Conservation (phyloP, 805 yeast genomes). For the Starmerella scarabaei region DNA sequence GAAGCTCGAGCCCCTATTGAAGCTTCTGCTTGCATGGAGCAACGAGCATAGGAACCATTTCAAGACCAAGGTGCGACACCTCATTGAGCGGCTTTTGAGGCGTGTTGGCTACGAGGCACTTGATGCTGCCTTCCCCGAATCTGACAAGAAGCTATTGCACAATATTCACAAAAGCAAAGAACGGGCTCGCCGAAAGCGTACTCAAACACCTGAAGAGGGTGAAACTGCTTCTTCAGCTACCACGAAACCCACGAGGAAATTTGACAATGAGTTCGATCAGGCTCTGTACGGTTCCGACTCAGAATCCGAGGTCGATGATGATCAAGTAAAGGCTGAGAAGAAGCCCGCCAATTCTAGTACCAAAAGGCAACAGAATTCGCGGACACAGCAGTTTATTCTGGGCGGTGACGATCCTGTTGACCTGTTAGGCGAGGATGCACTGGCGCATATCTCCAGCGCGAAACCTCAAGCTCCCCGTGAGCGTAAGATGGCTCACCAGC, state of each 20-base stretch:
- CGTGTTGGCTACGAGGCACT: conserved; percentile 82
- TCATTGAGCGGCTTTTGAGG: conserved; percentile 79
- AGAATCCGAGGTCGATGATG: conserved; percentile 34
- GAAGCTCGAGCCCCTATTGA: conserved; percentile 51
- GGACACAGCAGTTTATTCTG: conserved; percentile 46
- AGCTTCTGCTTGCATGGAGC: conserved; percentile 77
- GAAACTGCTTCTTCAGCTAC: conserved; percentile 41
- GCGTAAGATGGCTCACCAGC: conserved; percentile 23
- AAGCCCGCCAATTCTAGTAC: neutral
- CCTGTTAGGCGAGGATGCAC: conserved; percentile 69
- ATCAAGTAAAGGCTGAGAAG: neutral
- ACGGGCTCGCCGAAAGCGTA: conserved; percentile 64
- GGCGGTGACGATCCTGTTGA: conserved; percentile 68
- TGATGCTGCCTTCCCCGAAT: conserved; percentile 77
- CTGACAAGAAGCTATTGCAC: conserved; percentile 66
- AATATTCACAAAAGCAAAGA: conserved; percentile 79
- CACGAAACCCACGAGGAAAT: conserved; percentile 33
- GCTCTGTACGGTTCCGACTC: conserved; percentile 64
- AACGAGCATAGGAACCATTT: conserved; percentile 94
- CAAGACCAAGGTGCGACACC: conserved; percentile 83
- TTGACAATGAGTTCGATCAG: conserved; percentile 81
- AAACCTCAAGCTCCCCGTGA: conserved; percentile 49
- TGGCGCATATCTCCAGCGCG: conserved; percentile 80
- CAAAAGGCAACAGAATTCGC: neutral
- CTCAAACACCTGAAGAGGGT: conserved; percentile 22